phyloP scores from a whole-genome alignment of 306 rosid species.

The Malus sieversii region DNA sequence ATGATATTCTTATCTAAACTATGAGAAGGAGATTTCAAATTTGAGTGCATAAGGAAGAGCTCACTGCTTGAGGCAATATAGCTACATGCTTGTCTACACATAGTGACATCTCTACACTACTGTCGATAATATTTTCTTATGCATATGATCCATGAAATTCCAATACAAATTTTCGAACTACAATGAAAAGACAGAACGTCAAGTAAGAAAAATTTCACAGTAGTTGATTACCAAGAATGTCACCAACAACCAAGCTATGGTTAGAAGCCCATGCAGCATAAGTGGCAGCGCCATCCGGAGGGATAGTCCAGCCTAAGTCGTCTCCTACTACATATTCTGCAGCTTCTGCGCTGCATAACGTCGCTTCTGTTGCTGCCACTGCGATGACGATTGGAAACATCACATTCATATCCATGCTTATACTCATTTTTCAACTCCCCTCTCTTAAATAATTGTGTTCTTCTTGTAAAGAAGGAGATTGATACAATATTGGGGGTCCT shows the following conservation, averaged over 20 bases:
- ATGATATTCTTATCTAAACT: no score
- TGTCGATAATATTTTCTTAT: not conserved
- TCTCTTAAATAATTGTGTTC: not conserved
- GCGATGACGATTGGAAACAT: not conserved
- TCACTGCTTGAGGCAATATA: no score
- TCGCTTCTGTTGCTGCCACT: not conserved
- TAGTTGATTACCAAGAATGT: slow-evolving; percentile 27
- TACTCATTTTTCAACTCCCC: not conserved
- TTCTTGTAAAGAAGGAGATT: not conserved
- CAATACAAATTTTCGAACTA: not conserved
- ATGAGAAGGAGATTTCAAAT: no score
- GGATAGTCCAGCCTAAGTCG: slow-evolving; percentile 31
- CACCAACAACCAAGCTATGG: slow-evolving; percentile 23
- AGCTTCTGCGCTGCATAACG: slow-evolving; percentile 12
- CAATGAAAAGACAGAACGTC: no score
- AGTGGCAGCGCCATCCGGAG: slow-evolving; percentile 20
- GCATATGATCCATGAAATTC: not conserved
- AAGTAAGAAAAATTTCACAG: no score
- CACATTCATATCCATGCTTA: not conserved
- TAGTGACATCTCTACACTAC: not conserved
- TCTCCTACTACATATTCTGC: slow-evolving; percentile 27
- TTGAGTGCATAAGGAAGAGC: no score
- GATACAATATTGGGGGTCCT: not conserved
- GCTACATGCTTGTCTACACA: no score
- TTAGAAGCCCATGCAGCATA: slow-evolving; percentile 35